Conservation (phyloP, 1,139 yeast species). For the Debaryomycetaceae sp. region DNA sequence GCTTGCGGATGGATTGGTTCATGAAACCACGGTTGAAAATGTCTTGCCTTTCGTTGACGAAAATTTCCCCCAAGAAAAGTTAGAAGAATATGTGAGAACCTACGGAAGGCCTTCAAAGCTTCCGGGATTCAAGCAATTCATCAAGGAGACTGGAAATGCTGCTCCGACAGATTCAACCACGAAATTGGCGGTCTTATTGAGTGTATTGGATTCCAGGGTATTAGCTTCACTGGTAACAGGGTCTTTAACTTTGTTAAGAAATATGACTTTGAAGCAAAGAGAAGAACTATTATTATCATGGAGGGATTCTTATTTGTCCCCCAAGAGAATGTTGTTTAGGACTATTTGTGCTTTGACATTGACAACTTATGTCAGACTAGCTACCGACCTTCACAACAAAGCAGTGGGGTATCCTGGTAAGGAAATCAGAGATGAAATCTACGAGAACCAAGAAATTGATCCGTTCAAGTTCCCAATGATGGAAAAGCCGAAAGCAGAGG, state of each 20-base stretch:
- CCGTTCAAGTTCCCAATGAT: constrained; percentile 29
- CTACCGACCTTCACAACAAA: constrained; percentile 31
- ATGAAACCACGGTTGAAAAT: constrained; percentile 28
- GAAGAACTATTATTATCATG: constrained; percentile 29
- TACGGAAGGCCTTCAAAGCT: constrained; percentile 29
- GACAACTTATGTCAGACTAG: constrained; percentile 20
- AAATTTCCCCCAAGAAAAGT: constrained; percentile 24
- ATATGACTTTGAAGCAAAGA: constrained; percentile 33
- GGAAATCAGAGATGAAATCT: constrained; percentile 28
- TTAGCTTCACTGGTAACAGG: constrained; percentile 37
- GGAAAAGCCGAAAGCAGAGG: constrained; percentile 28
- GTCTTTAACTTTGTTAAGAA: constrained; percentile 31
- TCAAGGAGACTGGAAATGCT: constrained; percentile 15
- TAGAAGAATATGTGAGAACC: constrained; percentile 31
- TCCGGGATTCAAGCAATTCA: constrained; percentile 22
- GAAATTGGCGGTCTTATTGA: constrained; percentile 23
- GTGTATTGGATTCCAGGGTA: constrained; percentile 28
- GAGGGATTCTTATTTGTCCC: constrained; percentile 36
- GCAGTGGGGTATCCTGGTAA: constrained; percentile 35
- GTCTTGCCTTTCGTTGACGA: constrained; percentile 26
- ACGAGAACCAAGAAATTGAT: constrained; percentile 25
- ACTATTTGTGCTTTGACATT: constrained; percentile 22
- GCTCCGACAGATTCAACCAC: constrained; percentile 17
- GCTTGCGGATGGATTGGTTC: constrained; percentile 37
- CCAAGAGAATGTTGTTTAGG: constrained; percentile 28